Evolutionary conservation across 2,329 filamentous ascomycete genomes (phyloP), one percentile per base, ranked within the genome.

Genomic region (Exophiala xenobiotica): DNA sequence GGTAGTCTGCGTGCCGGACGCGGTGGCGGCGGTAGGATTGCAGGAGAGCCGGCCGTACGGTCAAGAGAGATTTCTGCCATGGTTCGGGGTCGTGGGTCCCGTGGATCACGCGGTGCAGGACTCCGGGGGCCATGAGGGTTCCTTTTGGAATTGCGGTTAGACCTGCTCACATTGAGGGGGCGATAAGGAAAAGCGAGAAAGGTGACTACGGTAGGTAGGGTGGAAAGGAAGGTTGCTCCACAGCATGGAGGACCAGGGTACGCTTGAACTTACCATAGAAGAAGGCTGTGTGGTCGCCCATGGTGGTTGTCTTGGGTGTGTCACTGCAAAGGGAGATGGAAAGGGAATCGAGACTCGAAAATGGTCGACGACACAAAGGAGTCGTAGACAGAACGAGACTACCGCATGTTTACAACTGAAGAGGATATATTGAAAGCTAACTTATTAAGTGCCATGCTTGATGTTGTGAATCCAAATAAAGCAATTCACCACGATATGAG

Each of bases 41-140:
- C 0, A 97, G 78, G n/a, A 95, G 72, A 11, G 91, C 91, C 0
- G 90, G 88, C 0, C 77, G 77, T 66, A 90, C 80, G 56, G 81
- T 81, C 27, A 92, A 73, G 40, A 80, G 69, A 9, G 68, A 67
- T 52, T 70, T 73, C 65, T 78, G 77, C 57, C 72, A 77, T 67
- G 68, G 76, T 64, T 68, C 78, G 27, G 64, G 80, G 64, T 56
- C 77, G 12, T 72, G 68, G 6, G 72, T 70, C 59, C 83, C 81
- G 70, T 91, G 88, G 69, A 88, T 88, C 37, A 96, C 90, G 26
- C 87, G 86, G 72, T 87, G 86, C 61, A 97, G 89, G 63, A 97
- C 85, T 64, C 87, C 82, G 0, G 87, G 83, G n/a, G 86, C 87
- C 90, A 96, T 96, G 65, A 85, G 70, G 20, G 81, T 84, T 59